phyloP scores from a whole-genome alignment of 208 protist species.

The Trichomonas gallinae region DNA sequence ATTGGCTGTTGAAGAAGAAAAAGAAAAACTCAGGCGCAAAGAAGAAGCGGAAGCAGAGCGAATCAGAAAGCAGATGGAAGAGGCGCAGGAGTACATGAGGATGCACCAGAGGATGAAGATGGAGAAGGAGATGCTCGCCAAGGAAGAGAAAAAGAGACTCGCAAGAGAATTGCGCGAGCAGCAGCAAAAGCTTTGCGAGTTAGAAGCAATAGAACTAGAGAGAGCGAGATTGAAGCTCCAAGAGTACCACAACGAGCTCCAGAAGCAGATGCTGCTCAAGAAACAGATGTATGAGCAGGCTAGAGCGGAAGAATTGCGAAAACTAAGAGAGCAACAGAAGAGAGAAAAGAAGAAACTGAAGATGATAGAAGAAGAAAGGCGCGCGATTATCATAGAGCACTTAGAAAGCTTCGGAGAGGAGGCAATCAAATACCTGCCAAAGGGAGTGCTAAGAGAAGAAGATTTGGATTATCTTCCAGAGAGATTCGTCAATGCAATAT shows the following conservation, averaged over 20 bases:
- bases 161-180: neutral
- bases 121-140: neutral
- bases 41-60: neutral
- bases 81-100: neutral
- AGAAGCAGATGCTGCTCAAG: neutral
- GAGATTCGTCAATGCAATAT: neutral
- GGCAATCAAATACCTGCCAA: neutral
- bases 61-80: neutral
- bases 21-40: neutral
- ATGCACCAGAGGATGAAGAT: neutral
- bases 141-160: neutral
- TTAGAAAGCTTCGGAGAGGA: neutral
- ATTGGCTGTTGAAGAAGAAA: neutral
- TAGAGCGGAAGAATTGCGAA: neutral
- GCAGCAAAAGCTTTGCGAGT: neutral
- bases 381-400: neutral
- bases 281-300: neutral
- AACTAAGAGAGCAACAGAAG: neutral
- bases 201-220: neutral
- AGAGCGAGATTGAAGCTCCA: neutral
- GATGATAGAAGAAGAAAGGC: conserved; percentile 20
- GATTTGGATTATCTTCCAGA: neutral
- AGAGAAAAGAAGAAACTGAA: neutral
- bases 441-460: neutral
- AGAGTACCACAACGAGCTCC: neutral